Percentiles rank a stretch among this genome's conserved stretches.
phyloP scores from a whole-genome alignment of 495 filamentous ascomycete genomes.

The Corynascus novoguineensis region DNA sequence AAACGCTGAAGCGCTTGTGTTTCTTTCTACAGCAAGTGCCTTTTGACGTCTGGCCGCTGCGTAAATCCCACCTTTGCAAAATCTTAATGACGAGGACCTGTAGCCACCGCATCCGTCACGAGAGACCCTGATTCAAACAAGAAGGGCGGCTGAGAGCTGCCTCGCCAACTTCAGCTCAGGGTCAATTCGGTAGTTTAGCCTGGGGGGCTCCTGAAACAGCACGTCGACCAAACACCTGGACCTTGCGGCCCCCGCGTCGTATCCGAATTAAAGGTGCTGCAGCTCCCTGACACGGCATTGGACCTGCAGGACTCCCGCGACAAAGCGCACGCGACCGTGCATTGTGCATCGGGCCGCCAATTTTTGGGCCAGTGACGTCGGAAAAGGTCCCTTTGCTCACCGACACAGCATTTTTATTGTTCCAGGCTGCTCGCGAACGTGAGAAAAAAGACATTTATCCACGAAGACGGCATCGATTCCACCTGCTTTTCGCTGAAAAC shows the following conservation, averaged over 20 bases:
- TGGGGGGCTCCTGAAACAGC: too few relatives aligned
- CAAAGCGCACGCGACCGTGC: slow-evolving; percentile 1
- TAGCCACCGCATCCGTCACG: too few relatives aligned
- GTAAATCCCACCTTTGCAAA: too few relatives aligned
- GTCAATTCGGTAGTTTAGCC: background rate
- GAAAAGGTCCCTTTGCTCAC: background rate
- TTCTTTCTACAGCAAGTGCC: too few relatives aligned
- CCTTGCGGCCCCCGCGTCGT: background rate
- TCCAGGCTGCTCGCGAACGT: background rate
- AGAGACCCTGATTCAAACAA: too few relatives aligned
- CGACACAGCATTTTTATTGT: background rate
- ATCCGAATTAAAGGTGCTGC: background rate
- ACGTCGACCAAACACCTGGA: background rate
- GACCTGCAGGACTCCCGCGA: background rate
- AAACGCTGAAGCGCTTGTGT: too few relatives aligned
- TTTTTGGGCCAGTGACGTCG: background rate
- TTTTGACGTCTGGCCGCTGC: too few relatives aligned
- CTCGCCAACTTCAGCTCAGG: background rate
- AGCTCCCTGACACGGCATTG: background rate
- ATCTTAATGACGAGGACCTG: too few relatives aligned
- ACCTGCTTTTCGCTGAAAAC: background rate
- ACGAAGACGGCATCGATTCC: background rate
- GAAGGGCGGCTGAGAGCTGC: too few relatives aligned
- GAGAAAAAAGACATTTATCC: background rate
- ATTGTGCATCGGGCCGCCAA: background rate